A percentile compares a stretch with the other conserved stretches of the same genome.
phyloP scores from a whole-genome alignment of 129 eudicot genomes.

The Ambrosia trifida region DNA sequence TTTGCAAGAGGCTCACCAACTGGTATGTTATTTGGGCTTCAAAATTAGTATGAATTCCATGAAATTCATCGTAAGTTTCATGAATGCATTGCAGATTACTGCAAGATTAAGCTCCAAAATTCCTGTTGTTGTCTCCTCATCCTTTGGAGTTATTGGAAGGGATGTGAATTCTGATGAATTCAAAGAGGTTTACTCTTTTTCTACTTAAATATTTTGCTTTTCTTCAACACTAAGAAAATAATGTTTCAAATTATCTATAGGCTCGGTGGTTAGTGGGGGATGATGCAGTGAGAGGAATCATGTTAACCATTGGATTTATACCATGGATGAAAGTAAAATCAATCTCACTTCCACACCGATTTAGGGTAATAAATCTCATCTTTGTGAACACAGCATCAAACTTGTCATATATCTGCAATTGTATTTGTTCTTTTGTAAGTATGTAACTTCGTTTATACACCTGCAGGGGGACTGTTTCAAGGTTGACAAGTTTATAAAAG shows the following conservation, averaged over 20 bases:
- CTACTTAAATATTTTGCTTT: background rate
- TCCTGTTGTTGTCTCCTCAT: constrained; percentile 47
- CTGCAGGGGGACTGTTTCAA: constrained; percentile 30
- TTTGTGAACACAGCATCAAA: background rate
- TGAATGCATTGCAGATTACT: constrained; percentile 41
- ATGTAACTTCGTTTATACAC: background rate
- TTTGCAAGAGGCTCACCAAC: constrained; percentile 43
- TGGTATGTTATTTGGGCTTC: constrained; percentile 39
- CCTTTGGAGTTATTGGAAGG: constrained; percentile 70
- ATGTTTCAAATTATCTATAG: constrained; percentile 26
- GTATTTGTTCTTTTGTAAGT: background rate
- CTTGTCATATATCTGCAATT: background rate
- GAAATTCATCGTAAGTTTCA: background rate
- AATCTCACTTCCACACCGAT: constrained; percentile 42
- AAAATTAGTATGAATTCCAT: no score
- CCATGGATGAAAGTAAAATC: constrained; percentile 70
- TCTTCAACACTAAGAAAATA: background rate
- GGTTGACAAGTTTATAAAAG: constrained; percentile 57
- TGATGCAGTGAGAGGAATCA: constrained; percentile 31
- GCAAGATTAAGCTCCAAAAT: constrained; percentile 54
- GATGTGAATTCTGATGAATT: constrained; percentile 55
- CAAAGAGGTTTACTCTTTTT: constrained; percentile 54
- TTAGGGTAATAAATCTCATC: constrained; percentile 37
- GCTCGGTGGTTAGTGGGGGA: constrained; percentile 36
- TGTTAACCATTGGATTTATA: constrained; percentile 55